Evolutionary conservation across 257 asterid species (phyloP).

Genomic region (Gentiana dahurica): DNA sequence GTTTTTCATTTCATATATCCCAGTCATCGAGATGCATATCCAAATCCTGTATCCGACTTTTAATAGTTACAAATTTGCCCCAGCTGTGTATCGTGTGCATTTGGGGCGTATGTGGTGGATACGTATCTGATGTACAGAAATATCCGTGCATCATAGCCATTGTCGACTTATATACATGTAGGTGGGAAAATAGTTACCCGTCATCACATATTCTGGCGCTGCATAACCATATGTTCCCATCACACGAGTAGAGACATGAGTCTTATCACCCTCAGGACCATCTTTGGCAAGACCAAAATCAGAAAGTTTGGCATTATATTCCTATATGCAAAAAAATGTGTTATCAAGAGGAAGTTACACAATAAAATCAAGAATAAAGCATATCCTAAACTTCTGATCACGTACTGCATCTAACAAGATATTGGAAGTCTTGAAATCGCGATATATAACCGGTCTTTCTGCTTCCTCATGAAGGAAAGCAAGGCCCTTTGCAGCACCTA

Average conservation of each 20-base stretch:
- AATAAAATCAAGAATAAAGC: too few species aligned
- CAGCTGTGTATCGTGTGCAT: too few species aligned
- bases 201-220: constrained; percentile 98
- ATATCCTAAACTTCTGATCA: constrained; percentile 3
- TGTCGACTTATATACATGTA: too few species aligned
- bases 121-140: too few species aligned
- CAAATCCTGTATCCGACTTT: too few species aligned
- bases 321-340: constrained; percentile 30
- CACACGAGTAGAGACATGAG: constrained; percentile 96
- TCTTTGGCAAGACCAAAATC: constrained; percentile 99
- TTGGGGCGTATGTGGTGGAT: too few species aligned
- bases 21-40: too few species aligned
- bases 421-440: constrained; percentile 98
- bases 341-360: too few species aligned
- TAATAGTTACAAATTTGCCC: too few species aligned
- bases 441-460: constrained; percentile 86
- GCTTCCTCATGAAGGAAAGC: constrained; percentile 98
- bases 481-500: constrained; percentile 96
- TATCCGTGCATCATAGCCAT: too few species aligned
- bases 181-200: constrained; percentile 34
- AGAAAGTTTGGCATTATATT: constrained; percentile 90
- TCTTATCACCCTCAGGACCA: constrained; percentile 94
- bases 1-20: too few species aligned
- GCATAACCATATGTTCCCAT: constrained; percentile 99
- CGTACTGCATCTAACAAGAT: constrained; percentile 89